phyloP scores from a whole-genome alignment of 768 basidiomycete genomes.

The Rhodotorula kratochvilovae region DNA sequence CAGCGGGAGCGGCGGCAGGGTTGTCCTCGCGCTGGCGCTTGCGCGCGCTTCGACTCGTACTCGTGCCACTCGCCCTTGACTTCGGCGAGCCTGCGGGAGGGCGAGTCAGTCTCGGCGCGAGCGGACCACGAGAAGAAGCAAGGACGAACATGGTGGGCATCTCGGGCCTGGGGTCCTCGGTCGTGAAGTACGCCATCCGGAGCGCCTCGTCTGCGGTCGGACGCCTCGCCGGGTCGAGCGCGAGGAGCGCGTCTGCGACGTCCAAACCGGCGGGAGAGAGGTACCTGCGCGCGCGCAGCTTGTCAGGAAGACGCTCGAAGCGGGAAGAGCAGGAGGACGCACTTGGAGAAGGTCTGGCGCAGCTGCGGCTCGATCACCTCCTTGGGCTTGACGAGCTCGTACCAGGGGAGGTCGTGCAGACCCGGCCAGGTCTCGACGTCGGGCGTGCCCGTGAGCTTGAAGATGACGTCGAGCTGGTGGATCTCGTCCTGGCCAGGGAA shows the following conservation, averaged over 20 bases:
- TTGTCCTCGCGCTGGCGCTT: conserved; percentile 48
- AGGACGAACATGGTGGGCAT: conserved; percentile 65
- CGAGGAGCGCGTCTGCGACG: conserved; percentile 73
- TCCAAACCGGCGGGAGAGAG: conserved; percentile 84
- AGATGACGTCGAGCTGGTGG: conserved; percentile 89
- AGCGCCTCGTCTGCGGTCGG: conserved; percentile 76
- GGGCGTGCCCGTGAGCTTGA: conserved; percentile 85
- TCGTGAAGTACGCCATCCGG: conserved; percentile 72
- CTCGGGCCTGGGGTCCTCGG: conserved; percentile 68
- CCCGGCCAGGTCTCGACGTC: conserved; percentile 60
- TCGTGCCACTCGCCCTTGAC: conserved; percentile 97
- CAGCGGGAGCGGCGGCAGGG: background rate
- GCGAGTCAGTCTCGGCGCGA: background rate
- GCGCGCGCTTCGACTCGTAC: conserved; percentile 70
- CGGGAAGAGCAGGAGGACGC: conserved; percentile 23
- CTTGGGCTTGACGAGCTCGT: conserved; percentile 91
- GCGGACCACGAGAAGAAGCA: too few species aligned
- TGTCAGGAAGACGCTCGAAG: too few species aligned
- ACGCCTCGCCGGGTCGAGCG: conserved; percentile 73
- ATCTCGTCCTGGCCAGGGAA: conserved; percentile 99
- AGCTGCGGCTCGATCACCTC: conserved; percentile 68
- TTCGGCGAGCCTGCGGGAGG: conserved; percentile 59
- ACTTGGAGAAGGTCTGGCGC: conserved; percentile 81
- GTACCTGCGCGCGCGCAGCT: conserved; percentile 49
- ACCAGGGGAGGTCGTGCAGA: conserved; percentile 85